These are phyloP conservation scores for Vitis labrusca DNA, from an alignment of 164 flowering plant genomes.

Conservation along the genomic window DNA sequence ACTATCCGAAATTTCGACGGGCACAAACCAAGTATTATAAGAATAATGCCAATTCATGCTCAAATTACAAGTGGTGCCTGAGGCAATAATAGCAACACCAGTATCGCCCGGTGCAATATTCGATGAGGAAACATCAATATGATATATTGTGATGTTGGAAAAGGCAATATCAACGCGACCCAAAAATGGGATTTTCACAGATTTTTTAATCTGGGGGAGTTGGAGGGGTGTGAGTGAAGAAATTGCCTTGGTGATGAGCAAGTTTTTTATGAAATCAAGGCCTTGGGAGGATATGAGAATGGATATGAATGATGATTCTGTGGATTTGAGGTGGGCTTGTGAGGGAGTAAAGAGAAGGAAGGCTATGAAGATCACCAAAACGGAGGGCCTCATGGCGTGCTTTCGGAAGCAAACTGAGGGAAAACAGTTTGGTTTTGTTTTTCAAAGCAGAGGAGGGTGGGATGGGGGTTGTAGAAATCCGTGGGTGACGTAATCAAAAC, in stretches of 20 bases:
- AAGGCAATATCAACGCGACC: conserved; percentile 55
- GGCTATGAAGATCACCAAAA: conserved; percentile 15
- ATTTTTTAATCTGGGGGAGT: conserved; percentile 54
- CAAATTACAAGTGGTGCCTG: conserved; percentile 70
- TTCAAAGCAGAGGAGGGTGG: too few species aligned
- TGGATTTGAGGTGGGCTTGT: conserved; percentile 21
- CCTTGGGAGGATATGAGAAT: conserved; percentile 57
- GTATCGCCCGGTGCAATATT: conserved; percentile 50
- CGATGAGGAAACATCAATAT: conserved; percentile 49
- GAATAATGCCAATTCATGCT: conserved; percentile 77
- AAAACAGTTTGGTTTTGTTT: too few species aligned
- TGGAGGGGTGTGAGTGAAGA: conserved; percentile 58
- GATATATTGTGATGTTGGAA: conserved; percentile 55
- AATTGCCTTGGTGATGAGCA: conserved; percentile 55
- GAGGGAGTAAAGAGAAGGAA: conserved; percentile 10
- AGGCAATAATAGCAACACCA: conserved; percentile 60
- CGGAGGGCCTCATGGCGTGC: conserved; percentile 12
- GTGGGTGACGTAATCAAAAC: too few species aligned
- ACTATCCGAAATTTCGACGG: conserved; percentile 57
- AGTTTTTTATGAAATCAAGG: conserved; percentile 66
- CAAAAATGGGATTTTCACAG: conserved; percentile 57
- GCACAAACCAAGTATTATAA: conserved; percentile 61
- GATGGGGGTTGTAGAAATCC: too few species aligned
- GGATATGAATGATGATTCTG: conserved; percentile 48
- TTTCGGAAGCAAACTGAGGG: neutral